Conservation (phyloP, 192 early-diverging fungal species). For the Podila clonocystis region DNA sequence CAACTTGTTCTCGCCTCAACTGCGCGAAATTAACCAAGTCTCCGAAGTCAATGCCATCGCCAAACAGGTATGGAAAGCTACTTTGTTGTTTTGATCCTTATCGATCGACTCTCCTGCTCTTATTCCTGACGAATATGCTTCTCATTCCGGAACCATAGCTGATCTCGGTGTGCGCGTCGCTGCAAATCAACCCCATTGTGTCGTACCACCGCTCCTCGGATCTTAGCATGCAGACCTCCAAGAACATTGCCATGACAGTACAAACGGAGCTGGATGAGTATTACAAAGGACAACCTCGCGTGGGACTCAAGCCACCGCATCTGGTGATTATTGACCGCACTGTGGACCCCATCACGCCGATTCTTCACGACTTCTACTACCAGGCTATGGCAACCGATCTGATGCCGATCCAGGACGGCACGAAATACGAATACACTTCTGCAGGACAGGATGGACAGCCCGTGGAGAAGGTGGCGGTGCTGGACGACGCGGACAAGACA, state of each 20-base stretch:
- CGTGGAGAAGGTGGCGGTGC: conserved; percentile 55
- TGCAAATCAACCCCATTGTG: conserved; percentile 94
- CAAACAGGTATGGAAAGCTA: conserved; percentile 52
- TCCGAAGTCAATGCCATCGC: conserved; percentile 34
- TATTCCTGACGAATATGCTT: conserved; percentile 6
- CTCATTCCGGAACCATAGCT: conserved; percentile 64
- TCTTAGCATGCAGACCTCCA: conserved; percentile 67
- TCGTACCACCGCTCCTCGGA: conserved; percentile 88
- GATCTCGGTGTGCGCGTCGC: conserved; percentile 84
- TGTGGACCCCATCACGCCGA: conserved; percentile 89
- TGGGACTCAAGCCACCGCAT: conserved; percentile 61
- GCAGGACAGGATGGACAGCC: conserved; percentile 60
- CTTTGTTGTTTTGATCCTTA: conserved; percentile 16
- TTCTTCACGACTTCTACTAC: conserved; percentile 98
- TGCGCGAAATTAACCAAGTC: conserved; percentile 27
- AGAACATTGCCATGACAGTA: conserved; percentile 82
- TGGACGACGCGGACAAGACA: conserved; percentile 84
- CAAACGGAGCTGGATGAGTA: conserved; percentile 89
- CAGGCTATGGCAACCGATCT: conserved; percentile 97
- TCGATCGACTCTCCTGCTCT: too few relatives aligned
- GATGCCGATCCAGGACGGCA: conserved; percentile 70
- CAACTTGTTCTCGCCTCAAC: conserved; percentile 37
- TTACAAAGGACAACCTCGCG: conserved; percentile 70
- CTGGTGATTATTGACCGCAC: conserved; percentile 92
- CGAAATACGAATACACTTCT: conserved; percentile 70